Evolutionary conservation across 1,139 yeast species (phyloP).

Genomic region (Diutina siamensis): DNA sequence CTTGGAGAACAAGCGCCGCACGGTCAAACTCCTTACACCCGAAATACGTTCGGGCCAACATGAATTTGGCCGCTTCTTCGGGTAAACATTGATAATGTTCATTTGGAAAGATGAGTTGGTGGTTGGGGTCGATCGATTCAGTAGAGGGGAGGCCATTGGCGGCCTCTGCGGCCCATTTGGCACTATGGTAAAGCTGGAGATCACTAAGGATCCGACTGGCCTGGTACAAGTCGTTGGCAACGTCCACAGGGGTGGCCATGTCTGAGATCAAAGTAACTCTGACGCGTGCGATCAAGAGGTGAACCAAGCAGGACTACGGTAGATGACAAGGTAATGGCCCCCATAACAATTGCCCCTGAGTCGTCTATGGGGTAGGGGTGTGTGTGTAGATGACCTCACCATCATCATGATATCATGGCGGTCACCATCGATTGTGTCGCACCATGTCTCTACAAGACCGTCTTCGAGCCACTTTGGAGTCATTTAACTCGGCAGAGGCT

Average conservation of each 20-base stretch:
- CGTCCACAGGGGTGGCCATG: not conserved
- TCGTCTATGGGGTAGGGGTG: too few relatives aligned
- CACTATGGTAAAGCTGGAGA: slow-evolving; percentile 51
- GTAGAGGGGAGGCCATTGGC: slow-evolving; percentile 29
- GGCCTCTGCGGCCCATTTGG: slow-evolving; percentile 83
- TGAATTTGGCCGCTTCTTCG: slow-evolving; percentile 26
- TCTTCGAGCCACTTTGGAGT: not conserved
- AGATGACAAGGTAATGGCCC: too few relatives aligned
- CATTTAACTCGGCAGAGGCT: not conserved
- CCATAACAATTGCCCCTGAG: too few relatives aligned
- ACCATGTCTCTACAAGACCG: not conserved
- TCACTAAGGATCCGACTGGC: slow-evolving; percentile 19
- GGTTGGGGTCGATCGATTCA: slow-evolving; percentile 11
- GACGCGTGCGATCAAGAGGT: too few relatives aligned
- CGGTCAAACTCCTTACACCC: slow-evolving; percentile 81
- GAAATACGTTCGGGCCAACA: slow-evolving; percentile 66
- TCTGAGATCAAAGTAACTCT: too few relatives aligned
- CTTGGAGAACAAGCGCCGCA: slow-evolving; percentile 48
- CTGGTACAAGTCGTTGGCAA: slow-evolving; percentile 15
- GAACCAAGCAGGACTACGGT: too few relatives aligned
- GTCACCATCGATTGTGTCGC: too few relatives aligned
- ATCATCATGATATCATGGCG: not conserved
- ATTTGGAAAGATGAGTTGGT: slow-evolving; percentile 7
- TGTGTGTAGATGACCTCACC: not conserved
- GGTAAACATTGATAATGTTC: slow-evolving; percentile 7